phyloP scores from a whole-genome alignment of 257 asterid genomes.

The Nicotiana paniculata region DNA sequence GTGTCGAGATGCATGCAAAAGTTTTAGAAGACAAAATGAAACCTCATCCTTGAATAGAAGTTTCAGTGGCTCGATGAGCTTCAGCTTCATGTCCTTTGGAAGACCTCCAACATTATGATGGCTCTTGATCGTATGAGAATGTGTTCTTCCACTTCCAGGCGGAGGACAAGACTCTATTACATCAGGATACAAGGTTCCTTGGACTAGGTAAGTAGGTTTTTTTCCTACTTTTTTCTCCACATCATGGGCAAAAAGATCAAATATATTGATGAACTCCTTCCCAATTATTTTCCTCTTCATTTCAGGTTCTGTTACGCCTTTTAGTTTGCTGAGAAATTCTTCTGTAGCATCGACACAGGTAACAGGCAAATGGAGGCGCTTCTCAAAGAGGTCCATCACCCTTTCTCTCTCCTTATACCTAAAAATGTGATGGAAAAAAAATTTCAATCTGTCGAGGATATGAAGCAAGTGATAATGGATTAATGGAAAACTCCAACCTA shows the following conservation, averaged over 20 bases:
- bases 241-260: slow-evolving; percentile 72
- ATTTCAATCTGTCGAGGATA: neutral
- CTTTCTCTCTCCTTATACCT: slow-evolving; percentile 86
- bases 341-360: slow-evolving; percentile 84
- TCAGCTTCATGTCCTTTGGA: slow-evolving; percentile 93
- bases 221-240: slow-evolving; percentile 65
- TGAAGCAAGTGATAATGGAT: neutral
- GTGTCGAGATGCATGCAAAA: neutral
- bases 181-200: slow-evolving; percentile 97
- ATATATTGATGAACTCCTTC: slow-evolving; percentile 69
- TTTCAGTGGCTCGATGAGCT: slow-evolving; percentile 94
- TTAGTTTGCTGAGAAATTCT: slow-evolving; percentile 76
- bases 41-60: slow-evolving; percentile 99
- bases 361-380: slow-evolving; percentile 86
- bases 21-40: neutral
- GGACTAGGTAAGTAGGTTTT: slow-evolving; percentile 73
- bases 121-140: slow-evolving; percentile 96
- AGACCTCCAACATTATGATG: slow-evolving; percentile 98
- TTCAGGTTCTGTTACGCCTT: slow-evolving; percentile 96
- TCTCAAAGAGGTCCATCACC: slow-evolving; percentile 84
- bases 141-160: slow-evolving; percentile 95
- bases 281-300: slow-evolving; percentile 92
- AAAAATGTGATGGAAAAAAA: neutral
- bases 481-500: neutral
- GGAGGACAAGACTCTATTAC: slow-evolving; percentile 98